These are phyloP conservation scores for Blastobotrys muscicola DNA, from an alignment of 805 yeast genomes.

Conservation along the genomic window DNA sequence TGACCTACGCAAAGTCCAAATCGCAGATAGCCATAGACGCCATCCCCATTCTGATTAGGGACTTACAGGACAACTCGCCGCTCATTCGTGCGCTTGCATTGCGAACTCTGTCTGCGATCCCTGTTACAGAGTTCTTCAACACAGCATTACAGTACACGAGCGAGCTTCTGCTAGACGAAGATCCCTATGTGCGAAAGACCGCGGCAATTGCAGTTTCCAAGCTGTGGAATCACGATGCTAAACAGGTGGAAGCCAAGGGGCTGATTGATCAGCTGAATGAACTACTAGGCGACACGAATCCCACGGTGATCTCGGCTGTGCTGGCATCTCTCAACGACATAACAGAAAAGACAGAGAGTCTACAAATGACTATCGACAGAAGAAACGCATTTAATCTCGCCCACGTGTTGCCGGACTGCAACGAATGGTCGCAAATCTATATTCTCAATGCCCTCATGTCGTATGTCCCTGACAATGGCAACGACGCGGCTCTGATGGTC, in stretches of 20 bases:
- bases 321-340: slow-evolving; percentile 57
- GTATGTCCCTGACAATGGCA: slow-evolving; percentile 60
- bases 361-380: slow-evolving; percentile 46
- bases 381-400: slow-evolving; percentile 37
- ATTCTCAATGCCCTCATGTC: slow-evolving; percentile 56
- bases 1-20: slow-evolving; percentile 48
- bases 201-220: slow-evolving; percentile 65
- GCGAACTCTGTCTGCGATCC: slow-evolving; percentile 53
- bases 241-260: slow-evolving; percentile 34
- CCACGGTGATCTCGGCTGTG: slow-evolving; percentile 61
- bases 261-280: slow-evolving; percentile 43
- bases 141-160: slow-evolving; percentile 35
- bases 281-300: slow-evolving; percentile 46
- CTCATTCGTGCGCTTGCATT: slow-evolving; percentile 50
- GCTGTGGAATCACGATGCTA: slow-evolving; percentile 47
- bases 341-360: slow-evolving; percentile 43
- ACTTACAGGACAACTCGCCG: slow-evolving; percentile 41
- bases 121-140: slow-evolving; percentile 41
- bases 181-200: slow-evolving; percentile 54
- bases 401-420: slow-evolving; percentile 32
- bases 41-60: slow-evolving; percentile 45
- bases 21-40: slow-evolving; percentile 49
- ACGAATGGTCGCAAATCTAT: slow-evolving; percentile 64
- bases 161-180: slow-evolving; percentile 36
- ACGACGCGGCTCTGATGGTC: slow-evolving; percentile 56